Evolutionary conservation across 768 basidiomycete species (phyloP), one percentile per base, ranked within the genome.

Genomic region (Trametes maxima): DNA sequence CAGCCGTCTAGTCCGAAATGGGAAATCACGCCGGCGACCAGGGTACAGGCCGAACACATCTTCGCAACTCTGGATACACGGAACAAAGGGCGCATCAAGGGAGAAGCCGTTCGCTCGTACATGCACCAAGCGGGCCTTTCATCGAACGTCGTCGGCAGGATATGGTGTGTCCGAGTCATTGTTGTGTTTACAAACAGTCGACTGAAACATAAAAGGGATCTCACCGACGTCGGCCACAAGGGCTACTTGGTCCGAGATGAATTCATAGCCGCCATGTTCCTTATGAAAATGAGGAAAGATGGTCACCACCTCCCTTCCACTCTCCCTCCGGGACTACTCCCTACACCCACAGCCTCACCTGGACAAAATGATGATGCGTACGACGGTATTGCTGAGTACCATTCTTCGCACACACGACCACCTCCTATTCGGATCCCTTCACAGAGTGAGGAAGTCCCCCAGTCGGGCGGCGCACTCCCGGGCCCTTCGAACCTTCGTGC

Each of bases 201-300:
- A 3, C 4, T 24, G 42, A 22, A 46, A 11, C 13, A 21, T 21
- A 8, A 12, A 43, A 68, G 67, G 64, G 67, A 65, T 16, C 14
- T 65, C 22, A 54, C 55, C 3, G 67, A 68, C n/a, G 39, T 59
- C 11, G 62, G 58, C 0, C 42, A 24, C 21, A 64, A 68, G 33
- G 67, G 67, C 7, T 62, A 57, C 44, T 28, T 68, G 37, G 62
- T 62, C 11, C 59, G 50, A 12, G 56, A 65, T 3, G 66, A 67
- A 44, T 65, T 67, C 28, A 56, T 61, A 1, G 43, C 60, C 2
- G 70, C 70, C 5, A 51, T 71, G 65, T 50, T 64, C 19, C 55
- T 71, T 12, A 66, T 69, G 7, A 64, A 68, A 25, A 37, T 55
- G 33, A 60, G 56, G 24, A 66, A 66, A 44, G 51, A 58, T 0